Evolutionary conservation across 345 rosid species (phyloP), one percentile per base, ranked within the genome.

Genomic region (Barbarea vulgaris): DNA sequence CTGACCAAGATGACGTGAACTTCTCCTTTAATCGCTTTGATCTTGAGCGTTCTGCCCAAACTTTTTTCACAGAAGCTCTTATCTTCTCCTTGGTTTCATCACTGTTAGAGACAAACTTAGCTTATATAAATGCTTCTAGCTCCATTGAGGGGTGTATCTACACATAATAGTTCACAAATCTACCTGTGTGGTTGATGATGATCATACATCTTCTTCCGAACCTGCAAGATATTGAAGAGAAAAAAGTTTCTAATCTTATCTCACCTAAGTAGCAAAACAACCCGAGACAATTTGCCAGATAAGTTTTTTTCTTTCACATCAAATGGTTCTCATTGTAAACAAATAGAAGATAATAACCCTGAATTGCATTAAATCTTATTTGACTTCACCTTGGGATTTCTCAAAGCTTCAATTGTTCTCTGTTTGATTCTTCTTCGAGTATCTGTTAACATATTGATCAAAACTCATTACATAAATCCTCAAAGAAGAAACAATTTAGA

Each of bases 311-410:
- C 6, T 4, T 39, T 42, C 7, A 39, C 12, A 42, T 54, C 28
- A 56, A n/a, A 53, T 18, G 15, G 37, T 42, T 33, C 34, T 53
- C 58, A 54, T 15, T 14, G 24, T 24, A 37, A 42, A 24, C 72
- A 30, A 30, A 25, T 0, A 19, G 6, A 39, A 36, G 24, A 7
- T 42, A 3, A 3, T 8, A 62, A 15, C 8, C 25, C 54, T 39
- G 77, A 75, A 41, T 47, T 71, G 75, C 71, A 65, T 36, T 71
- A 70, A 74, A 77, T 88, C 94, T 89, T 82, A 87, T 87, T 87
- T 83, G 87, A 86, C 88, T 85, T 94, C 93, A 91, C 98, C 97
- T 91, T 84, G 84, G 98, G 96, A 72, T 89, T 80, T 76, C 81
- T 88, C 84, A 94, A 83, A 76, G 93, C 97, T 84, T 87, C 96